Percentiles rank a stretch among this genome's conserved stretches.
Conservation (phyloP, 768 basidiomycete species). For the Pulveroboletus sp. region DNA sequence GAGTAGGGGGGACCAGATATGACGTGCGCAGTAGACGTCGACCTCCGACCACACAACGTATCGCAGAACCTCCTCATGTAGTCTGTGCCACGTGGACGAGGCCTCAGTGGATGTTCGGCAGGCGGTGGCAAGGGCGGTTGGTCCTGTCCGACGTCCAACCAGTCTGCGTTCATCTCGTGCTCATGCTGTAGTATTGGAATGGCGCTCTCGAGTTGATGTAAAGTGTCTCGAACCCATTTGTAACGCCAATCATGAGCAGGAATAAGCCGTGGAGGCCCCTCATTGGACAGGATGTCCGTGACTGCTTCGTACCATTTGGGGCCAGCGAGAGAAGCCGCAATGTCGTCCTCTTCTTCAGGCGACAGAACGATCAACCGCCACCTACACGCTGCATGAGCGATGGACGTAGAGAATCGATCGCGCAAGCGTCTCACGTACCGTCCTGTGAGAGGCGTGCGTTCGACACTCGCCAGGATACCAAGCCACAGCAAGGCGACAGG, state of each 20-base stretch:
- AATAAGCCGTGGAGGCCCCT: slow-evolving; percentile 60
- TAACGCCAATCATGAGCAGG: slow-evolving; percentile 85
- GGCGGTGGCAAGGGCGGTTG: slow-evolving; percentile 72
- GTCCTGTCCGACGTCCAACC: slow-evolving; percentile 48
- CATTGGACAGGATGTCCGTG: slow-evolving; percentile 65
- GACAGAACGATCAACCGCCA: slow-evolving; percentile 87
- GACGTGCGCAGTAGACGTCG: slow-evolving; percentile 44
- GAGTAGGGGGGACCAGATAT: slow-evolving; percentile 86
- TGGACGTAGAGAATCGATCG: background rate
- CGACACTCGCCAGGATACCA: slow-evolving; percentile 67
- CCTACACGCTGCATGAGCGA: slow-evolving; percentile 35
- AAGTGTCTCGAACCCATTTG: slow-evolving; percentile 75
- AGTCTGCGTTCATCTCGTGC: slow-evolving; percentile 47
- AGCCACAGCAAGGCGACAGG: slow-evolving; percentile 62
- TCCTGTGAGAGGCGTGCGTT: slow-evolving; percentile 81
- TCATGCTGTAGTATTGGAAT: slow-evolving; percentile 67
- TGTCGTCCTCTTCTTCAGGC: slow-evolving; percentile 88
- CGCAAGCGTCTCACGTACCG: slow-evolving; percentile 46
- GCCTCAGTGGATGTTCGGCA: slow-evolving; percentile 72
- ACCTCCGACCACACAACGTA: slow-evolving; percentile 41
- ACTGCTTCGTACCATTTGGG: slow-evolving; percentile 86
- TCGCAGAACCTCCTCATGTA: slow-evolving; percentile 57
- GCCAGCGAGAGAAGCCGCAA: slow-evolving; percentile 77
- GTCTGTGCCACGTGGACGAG: slow-evolving; percentile 75
- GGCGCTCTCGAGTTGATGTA: slow-evolving; percentile 70